These are phyloP conservation scores for Amanita fuliginea DNA, from an alignment of 768 basidiomycete species.

Conservation along the genomic window DNA sequence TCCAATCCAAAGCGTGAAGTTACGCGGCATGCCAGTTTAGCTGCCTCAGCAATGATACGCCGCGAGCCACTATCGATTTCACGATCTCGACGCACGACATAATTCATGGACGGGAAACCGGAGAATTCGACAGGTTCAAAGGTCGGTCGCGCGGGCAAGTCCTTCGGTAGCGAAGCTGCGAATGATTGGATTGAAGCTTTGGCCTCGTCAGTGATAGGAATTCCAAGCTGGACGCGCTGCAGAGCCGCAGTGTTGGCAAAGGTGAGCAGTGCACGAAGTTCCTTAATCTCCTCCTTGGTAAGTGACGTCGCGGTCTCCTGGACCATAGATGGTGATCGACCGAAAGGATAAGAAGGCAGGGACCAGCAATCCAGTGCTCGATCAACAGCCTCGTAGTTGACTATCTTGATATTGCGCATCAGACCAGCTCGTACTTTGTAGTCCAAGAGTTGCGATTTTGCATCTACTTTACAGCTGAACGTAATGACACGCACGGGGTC, in stretches of 20 bases:
- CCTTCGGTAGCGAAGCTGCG: slow-evolving; percentile 16
- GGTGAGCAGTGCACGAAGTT: slow-evolving; percentile 19
- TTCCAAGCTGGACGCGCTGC: slow-evolving; percentile 13
- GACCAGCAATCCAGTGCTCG: slow-evolving; percentile 23
- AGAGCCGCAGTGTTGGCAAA: slow-evolving; percentile 9
- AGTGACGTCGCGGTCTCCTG: not conserved
- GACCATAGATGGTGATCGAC: slow-evolving; percentile 6
- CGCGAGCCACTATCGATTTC: slow-evolving; percentile 30
- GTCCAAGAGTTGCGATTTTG: slow-evolving; percentile 56
- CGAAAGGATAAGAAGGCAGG: slow-evolving; percentile 30
- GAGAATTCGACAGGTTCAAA: slow-evolving; percentile 21
- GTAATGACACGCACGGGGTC: slow-evolving; percentile 54
- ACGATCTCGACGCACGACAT: slow-evolving; percentile 24
- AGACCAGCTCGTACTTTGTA: slow-evolving; percentile 60
- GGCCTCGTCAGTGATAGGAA: slow-evolving; percentile 12
- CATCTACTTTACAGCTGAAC: slow-evolving; percentile 66
- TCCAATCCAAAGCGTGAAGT: slow-evolving; percentile 65
- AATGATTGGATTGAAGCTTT: not conserved
- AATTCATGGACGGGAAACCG: slow-evolving; percentile 44
- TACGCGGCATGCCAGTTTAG: slow-evolving; percentile 70
- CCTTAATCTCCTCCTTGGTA: slow-evolving; percentile 15
- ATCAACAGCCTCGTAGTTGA: slow-evolving; percentile 67
- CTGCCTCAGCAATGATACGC: slow-evolving; percentile 61
- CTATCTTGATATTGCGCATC: slow-evolving; percentile 50
- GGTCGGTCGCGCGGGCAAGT: slow-evolving; percentile 18